These are phyloP conservation scores for Phoenix dactylifera DNA, from an alignment of 176 grass and related monocot species.

Conservation along the genomic window DNA sequence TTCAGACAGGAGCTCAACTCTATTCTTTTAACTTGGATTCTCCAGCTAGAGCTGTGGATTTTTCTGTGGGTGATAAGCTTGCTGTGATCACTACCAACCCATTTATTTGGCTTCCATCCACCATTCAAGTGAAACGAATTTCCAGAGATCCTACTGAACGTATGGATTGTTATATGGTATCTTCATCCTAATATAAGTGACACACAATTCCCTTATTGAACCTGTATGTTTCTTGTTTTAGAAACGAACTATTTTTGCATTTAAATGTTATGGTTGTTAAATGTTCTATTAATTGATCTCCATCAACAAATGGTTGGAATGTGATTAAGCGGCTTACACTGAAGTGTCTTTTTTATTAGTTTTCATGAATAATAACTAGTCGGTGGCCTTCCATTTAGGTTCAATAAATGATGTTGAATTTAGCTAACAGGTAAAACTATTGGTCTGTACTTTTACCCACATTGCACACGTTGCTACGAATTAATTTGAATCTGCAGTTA, in stretches of 20 bases:
- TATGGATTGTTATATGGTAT: slow-evolving; percentile 14
- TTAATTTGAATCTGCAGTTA: not conserved
- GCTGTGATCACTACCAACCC: slow-evolving; percentile 67
- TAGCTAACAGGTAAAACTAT: too few species aligned
- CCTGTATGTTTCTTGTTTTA: not conserved
- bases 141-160: slow-evolving; percentile 52
- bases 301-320: too few species aligned
- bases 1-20: slow-evolving; percentile 54
- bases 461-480: not conserved
- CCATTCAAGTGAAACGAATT: slow-evolving; percentile 78
- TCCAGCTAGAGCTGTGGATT: slow-evolving; percentile 63
- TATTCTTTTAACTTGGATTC: slow-evolving; percentile 74
- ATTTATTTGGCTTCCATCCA: slow-evolving; percentile 67
- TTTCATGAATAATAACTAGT: too few species aligned
- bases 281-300: too few species aligned
- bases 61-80: slow-evolving; percentile 55
- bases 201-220: not conserved
- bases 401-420: too few species aligned
- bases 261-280: too few species aligned
- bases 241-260: too few species aligned
- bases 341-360: too few species aligned
- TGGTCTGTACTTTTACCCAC: too few species aligned
- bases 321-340: too few species aligned
- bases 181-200: not conserved
- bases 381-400: too few species aligned